A percentile compares a stretch with the other conserved stretches of the same genome.
These are phyloP conservation scores for Dictyostelium firmibasis DNA, from an alignment of 78 protist genomes.

Conservation along the genomic window DNA sequence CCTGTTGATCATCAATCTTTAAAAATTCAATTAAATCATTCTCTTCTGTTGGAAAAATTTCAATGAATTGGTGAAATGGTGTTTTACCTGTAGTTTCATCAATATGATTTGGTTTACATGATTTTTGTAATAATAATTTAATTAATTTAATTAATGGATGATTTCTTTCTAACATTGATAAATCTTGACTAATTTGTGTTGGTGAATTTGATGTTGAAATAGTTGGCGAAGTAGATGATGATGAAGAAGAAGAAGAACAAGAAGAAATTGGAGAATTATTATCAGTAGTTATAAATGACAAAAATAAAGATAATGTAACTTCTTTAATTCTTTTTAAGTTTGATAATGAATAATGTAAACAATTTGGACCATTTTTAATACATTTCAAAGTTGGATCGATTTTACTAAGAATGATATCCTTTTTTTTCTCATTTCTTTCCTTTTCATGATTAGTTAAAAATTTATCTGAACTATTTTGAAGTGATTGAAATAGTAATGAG, in stretches of 20 bases:
- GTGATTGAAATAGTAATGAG: conserved; percentile 37
- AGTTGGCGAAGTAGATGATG: neutral
- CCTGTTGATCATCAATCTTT: neutral
- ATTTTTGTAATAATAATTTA: neutral
- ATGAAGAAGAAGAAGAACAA: neutral
- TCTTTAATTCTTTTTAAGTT: conserved; percentile 13
- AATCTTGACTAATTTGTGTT: neutral
- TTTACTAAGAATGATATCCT: neutral
- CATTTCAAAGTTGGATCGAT: neutral
- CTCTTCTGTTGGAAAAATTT: neutral
- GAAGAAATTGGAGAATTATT: neutral
- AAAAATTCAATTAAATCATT: neutral
- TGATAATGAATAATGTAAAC: conserved; percentile 20
- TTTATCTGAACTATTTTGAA: neutral
- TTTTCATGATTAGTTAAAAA: conserved; percentile 1
- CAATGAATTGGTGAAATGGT: conserved; percentile 25
- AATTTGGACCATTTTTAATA: conserved; percentile 62
- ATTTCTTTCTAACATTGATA: neutral
- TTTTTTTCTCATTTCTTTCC: neutral
- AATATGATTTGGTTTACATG: conserved; percentile 15
- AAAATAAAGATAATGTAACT: neutral
- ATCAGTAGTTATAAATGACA: neutral
- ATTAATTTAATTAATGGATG: conserved; percentile 26
- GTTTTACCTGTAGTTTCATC: conserved; percentile 48
- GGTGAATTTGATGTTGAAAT: neutral